Conservation (phyloP, 768 basidiomycete genomes). For the Tylopilus subfusipes region DNA sequence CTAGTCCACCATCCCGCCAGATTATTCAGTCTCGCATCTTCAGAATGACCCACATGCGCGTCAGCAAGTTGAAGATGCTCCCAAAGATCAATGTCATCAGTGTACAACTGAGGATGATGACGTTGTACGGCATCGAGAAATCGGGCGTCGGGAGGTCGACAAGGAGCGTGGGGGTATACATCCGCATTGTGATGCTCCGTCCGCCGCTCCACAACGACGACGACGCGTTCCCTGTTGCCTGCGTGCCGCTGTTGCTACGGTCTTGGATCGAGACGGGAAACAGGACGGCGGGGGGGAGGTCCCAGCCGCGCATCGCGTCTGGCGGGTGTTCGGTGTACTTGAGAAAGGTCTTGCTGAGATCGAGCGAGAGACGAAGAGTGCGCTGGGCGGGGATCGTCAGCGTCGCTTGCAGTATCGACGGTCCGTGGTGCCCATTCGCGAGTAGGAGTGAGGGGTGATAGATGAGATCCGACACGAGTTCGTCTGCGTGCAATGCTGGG, state of each 20-base stretch:
- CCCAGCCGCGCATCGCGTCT: slow-evolving; percentile 94
- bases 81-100: slow-evolving; percentile 92
- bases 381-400: slow-evolving; percentile 67
- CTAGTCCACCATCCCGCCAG: no score
- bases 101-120: slow-evolving; percentile 94
- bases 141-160: slow-evolving; percentile 97
- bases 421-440: slow-evolving; percentile 15
- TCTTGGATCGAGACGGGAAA: slow-evolving; percentile 32
- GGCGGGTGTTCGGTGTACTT: slow-evolving; percentile 95
- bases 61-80: slow-evolving; percentile 83
- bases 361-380: slow-evolving; percentile 63
- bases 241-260: no score
- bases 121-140: slow-evolving; percentile 99
- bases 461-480: slow-evolving; percentile 58
- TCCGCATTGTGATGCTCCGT: slow-evolving; percentile 31
- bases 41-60: slow-evolving; percentile 71
- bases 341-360: slow-evolving; percentile 79
- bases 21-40: slow-evolving; percentile 15
- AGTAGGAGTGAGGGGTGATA: slow-evolving; percentile 46
- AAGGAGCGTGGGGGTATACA: slow-evolving; percentile 81
- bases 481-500: slow-evolving; percentile 38
- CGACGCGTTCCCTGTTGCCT: slow-evolving; percentile 2
- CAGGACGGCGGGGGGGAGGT: slow-evolving; percentile 83
- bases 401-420: slow-evolving; percentile 72
- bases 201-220: neutral